phyloP scores from a whole-genome alignment of 352 stramenopile species.

The Phytophthora megakarya region DNA sequence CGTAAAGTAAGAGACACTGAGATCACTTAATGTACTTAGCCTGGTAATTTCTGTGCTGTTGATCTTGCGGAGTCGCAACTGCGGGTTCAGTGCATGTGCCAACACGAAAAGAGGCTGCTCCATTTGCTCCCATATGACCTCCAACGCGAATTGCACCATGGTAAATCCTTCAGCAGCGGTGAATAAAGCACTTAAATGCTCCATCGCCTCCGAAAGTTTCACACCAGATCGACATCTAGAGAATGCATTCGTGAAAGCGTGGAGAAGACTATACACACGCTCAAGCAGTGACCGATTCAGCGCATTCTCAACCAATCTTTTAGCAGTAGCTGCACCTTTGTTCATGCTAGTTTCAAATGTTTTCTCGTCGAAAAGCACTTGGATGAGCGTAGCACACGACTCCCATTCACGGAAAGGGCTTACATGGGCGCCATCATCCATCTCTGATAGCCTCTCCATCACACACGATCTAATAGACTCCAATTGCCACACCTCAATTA shows the following conservation, averaged over 20 bases:
- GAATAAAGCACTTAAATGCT: conserved; percentile 53
- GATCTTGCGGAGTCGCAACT: conserved; percentile 47
- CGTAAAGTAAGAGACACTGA: conserved; percentile 60
- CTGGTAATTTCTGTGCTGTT: conserved; percentile 54
- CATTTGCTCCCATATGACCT: conserved; percentile 55
- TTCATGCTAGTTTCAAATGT: conserved; percentile 38
- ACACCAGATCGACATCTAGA: conserved; percentile 25
- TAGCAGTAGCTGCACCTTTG: conserved; percentile 30
- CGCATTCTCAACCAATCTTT: conserved; percentile 39
- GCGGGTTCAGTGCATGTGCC: conserved; percentile 64
- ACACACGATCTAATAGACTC: conserved; percentile 32
- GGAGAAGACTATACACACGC: conserved; percentile 50
- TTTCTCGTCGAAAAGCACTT: conserved; percentile 49
- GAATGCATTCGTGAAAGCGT: conserved; percentile 42
- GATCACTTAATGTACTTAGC: conserved; percentile 62
- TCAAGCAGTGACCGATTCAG: conserved; percentile 45
- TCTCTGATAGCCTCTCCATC: conserved; percentile 24
- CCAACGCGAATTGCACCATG: conserved; percentile 52
- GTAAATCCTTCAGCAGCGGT: conserved; percentile 50
- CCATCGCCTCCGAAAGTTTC: conserved; percentile 48
- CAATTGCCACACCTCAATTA: conserved; percentile 45
- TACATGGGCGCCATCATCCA: conserved; percentile 6
- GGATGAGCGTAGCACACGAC: conserved; percentile 38
- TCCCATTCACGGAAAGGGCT: conserved; percentile 44
- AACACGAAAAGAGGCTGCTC: conserved; percentile 75